Percentiles rank a stretch among this genome's conserved stretches.
These are phyloP conservation scores for Penicillium crystallinum DNA, from an alignment of 495 filamentous ascomycete species.

Conservation along the genomic window DNA sequence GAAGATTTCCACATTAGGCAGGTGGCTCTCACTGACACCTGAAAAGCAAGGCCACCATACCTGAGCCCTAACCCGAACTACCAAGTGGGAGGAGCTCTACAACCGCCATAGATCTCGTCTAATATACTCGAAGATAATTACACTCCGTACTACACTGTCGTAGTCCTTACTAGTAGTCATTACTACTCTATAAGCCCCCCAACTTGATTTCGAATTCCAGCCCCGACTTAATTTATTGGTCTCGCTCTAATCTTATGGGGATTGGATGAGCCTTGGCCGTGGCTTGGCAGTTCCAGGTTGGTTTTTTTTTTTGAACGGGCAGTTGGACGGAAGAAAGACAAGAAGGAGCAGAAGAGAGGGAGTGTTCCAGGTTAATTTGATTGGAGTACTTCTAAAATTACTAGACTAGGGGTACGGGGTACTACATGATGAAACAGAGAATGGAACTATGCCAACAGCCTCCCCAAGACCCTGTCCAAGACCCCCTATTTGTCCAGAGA, in stretches of 20 bases:
- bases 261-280: background rate
- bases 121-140: too few relatives aligned
- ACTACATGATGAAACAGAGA: too few relatives aligned
- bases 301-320: background rate
- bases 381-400: background rate
- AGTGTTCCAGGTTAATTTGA: background rate
- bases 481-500: conserved; percentile 1
- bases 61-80: background rate
- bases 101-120: too few relatives aligned
- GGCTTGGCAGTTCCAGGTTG: background rate
- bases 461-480: background rate
- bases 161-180: too few relatives aligned
- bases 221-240: background rate
- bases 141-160: too few relatives aligned
- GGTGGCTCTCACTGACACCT: background rate
- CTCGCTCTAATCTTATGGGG: background rate
- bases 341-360: too few relatives aligned
- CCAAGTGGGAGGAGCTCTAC: too few relatives aligned
- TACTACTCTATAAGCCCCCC: background rate
- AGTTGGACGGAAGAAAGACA: background rate
- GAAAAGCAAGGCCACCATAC: background rate
- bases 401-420: too few relatives aligned
- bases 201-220: background rate
- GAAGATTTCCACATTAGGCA: background rate
- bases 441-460: too few relatives aligned